Evolutionary conservation across 2,329 filamentous ascomycete species (phyloP).

Genomic region (Ophiostoma australiae): DNA sequence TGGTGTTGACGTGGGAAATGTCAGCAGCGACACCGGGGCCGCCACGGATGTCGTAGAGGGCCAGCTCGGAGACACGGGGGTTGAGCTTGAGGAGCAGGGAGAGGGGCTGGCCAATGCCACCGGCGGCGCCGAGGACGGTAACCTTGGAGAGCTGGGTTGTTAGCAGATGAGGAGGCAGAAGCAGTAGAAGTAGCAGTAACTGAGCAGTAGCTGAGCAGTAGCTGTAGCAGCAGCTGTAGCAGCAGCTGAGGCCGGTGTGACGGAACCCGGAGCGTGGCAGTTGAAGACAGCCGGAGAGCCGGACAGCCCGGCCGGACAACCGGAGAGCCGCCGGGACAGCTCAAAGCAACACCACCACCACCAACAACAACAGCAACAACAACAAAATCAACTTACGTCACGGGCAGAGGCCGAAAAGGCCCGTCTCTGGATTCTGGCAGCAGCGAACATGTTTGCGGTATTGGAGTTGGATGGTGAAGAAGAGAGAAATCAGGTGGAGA

Average conservation of each 20-base stretch:
- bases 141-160: conserved; percentile 75
- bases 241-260: too few relatives aligned
- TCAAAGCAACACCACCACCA: background rate
- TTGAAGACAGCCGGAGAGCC: background rate
- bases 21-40: conserved; percentile 96
- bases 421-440: conserved; percentile 65
- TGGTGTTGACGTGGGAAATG: conserved; percentile 98
- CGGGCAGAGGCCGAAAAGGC: conserved; percentile 76
- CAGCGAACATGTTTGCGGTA: conserved; percentile 66
- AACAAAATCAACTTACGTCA: conserved; percentile 53
- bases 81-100: conserved; percentile 98
- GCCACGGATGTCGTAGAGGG: conserved; percentile 95
- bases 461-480: conserved; percentile 13
- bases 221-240: background rate
- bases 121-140: conserved; percentile 89
- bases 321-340: background rate
- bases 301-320: background rate
- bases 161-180: conserved; percentile 6
- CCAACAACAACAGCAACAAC: background rate
- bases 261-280: background rate
- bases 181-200: conserved; percentile 10
- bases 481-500: conserved; percentile 17
- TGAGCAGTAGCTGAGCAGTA: background rate
- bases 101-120: conserved; percentile 97
- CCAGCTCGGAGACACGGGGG: conserved; percentile 86